These are phyloP conservation scores for Lagenidium giganteum DNA, from an alignment of 352 stramenopile species.

Conservation along the genomic window DNA sequence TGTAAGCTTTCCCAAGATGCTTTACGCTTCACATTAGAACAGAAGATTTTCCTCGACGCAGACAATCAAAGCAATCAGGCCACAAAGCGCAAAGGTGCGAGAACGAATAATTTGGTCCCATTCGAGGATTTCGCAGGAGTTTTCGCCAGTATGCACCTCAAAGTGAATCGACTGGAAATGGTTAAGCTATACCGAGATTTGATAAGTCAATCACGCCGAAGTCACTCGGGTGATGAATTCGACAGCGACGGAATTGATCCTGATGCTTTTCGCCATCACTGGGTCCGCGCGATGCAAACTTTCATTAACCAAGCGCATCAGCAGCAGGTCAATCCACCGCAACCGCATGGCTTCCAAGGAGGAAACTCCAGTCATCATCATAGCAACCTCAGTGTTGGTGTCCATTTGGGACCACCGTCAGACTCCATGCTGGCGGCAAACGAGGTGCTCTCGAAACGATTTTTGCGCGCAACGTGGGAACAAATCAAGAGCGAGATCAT, in stretches of 20 bases:
- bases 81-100: no score
- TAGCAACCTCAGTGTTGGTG: slow-evolving; percentile 2
- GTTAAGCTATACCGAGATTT: slow-evolving; percentile 28
- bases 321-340: slow-evolving; percentile 18
- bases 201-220: no score
- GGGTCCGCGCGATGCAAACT: slow-evolving; percentile 24
- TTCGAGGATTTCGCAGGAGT: slow-evolving; percentile 22
- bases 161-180: slow-evolving; percentile 24
- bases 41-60: slow-evolving; percentile 16
- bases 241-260: no score
- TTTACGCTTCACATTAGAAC: slow-evolving; percentile 17
- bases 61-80: no score
- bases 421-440: slow-evolving; percentile 24
- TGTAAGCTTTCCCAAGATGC: slow-evolving; percentile 26
- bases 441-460: slow-evolving; percentile 24
- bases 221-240: no score
- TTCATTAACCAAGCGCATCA: slow-evolving; percentile 33
- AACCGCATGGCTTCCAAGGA: slow-evolving; percentile 2
- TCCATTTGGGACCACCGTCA: slow-evolving; percentile 28
- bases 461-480: slow-evolving; percentile 32
- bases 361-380: no score
- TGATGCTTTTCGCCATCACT: slow-evolving; percentile 22
- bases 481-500: slow-evolving; percentile 40
- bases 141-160: slow-evolving; percentile 26
- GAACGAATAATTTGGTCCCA: slow-evolving; percentile 4